These are phyloP conservation scores for Ramularia collo-cygni DNA, from an alignment of 2,329 filamentous ascomycete species.

Conservation along the genomic window DNA sequence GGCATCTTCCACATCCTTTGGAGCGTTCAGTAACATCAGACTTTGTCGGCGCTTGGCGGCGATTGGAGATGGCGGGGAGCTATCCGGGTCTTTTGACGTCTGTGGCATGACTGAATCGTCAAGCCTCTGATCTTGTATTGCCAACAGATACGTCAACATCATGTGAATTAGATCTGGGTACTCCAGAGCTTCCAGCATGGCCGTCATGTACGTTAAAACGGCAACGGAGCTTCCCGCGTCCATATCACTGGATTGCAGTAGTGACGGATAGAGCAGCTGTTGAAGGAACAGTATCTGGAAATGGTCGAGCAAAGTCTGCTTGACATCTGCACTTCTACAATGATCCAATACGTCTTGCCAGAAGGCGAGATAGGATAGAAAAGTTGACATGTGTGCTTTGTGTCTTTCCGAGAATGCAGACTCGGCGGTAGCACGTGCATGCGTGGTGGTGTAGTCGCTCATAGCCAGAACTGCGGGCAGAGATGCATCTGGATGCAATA, in stretches of 20 bases:
- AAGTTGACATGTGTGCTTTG: constrained; percentile 82
- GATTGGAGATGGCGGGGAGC: constrained; percentile 41
- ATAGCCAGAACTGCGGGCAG: constrained; percentile 78
- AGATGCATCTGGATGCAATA: constrained; percentile 66
- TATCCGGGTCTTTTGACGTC: constrained; percentile 55
- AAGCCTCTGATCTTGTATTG: constrained; percentile 55
- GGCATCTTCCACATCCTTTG: constrained; percentile 66
- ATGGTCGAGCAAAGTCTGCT: constrained; percentile 87
- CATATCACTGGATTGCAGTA: constrained; percentile 93
- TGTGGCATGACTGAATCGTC: constrained; percentile 34
- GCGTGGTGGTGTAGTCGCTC: constrained; percentile 76
- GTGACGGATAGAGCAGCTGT: constrained; percentile 90
- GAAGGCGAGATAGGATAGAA: constrained; percentile 88
- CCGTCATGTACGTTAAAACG: constrained; percentile 84
- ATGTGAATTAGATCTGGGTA: constrained; percentile 92
- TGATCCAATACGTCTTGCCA: constrained; percentile 98
- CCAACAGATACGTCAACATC: constrained; percentile 85
- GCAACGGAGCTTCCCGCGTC: constrained; percentile 95
- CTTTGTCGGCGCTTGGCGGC: constrained; percentile 78
- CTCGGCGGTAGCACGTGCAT: constrained; percentile 63
- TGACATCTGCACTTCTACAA: constrained; percentile 85
- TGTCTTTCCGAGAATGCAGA: constrained; percentile 69
- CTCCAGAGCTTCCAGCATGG: constrained; percentile 83
- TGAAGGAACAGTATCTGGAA: constrained; percentile 96
- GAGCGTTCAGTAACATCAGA: constrained; percentile 74